A percentile compares a stretch with the other conserved stretches of the same genome.
phyloP scores from a whole-genome alignment of 306 rosid species.

The Crotalaria pallida region DNA sequence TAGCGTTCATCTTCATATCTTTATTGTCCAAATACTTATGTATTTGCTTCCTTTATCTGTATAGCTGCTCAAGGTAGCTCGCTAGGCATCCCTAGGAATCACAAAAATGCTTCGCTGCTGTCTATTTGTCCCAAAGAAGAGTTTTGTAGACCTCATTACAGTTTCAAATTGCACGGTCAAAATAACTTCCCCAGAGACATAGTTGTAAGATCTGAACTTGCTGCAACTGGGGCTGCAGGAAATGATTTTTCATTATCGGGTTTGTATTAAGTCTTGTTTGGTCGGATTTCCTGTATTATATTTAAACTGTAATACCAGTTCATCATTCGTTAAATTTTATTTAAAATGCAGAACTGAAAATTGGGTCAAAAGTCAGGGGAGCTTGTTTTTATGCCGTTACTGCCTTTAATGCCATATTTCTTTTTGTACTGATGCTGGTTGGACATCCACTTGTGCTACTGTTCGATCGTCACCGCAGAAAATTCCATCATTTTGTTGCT shows the following conservation, averaged over 20 bases:
- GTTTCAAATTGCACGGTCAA: conserved; percentile 18
- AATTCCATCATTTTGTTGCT: conserved; percentile 63
- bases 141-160: conserved; percentile 14
- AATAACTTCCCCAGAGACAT: conserved; percentile 29
- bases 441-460: conserved; percentile 71
- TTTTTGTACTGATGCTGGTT: conserved; percentile 60
- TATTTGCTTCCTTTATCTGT: conserved; percentile 3
- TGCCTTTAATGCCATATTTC: conserved; percentile 54
- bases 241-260: conserved; percentile 49
- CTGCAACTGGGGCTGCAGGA: conserved; percentile 46
- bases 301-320: conserved; percentile 1
- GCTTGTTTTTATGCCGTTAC: conserved; percentile 61
- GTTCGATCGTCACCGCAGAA: conserved; percentile 63
- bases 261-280: conserved; percentile 26
- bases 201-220: conserved; percentile 56
- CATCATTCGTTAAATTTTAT: neutral
- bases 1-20: too few species aligned
- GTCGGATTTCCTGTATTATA: neutral
- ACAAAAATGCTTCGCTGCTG: conserved; percentile 14
- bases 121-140: conserved; percentile 26
- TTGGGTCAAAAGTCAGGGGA: conserved; percentile 69
- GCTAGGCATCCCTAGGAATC: conserved; percentile 30
- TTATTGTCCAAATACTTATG: neutral
- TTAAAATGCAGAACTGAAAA: conserved; percentile 50
- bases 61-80: conserved; percentile 42